Conservation (phyloP, 176 grass and related monocot species). For the maize (Zea mays) region DNA sequence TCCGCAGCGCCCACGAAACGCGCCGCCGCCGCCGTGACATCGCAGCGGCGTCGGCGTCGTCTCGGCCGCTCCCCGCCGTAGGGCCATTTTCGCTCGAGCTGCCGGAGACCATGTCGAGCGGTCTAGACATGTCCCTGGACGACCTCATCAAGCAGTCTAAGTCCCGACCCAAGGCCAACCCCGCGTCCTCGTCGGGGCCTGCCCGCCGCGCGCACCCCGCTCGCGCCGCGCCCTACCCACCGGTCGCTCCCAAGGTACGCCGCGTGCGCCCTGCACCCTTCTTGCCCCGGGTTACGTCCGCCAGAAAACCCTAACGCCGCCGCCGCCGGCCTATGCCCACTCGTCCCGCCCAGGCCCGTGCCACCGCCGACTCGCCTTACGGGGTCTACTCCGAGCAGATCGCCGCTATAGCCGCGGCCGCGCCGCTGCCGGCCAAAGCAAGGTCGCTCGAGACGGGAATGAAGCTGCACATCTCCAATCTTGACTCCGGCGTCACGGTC, state of each 20-base stretch:
- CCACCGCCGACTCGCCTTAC: constrained; percentile 33
- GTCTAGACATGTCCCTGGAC: constrained; percentile 58
- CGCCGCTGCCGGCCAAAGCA: not conserved
- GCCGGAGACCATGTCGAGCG: constrained; percentile 49
- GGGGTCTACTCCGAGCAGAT: constrained; percentile 57
- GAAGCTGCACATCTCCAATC: constrained; percentile 60
- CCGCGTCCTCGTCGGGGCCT: constrained; percentile 44
- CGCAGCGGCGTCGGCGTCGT: not conserved
- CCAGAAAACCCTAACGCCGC: constrained; percentile 48
- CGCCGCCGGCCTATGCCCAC: not conserved
- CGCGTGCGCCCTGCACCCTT: not conserved
- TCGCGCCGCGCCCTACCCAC: constrained; percentile 42
- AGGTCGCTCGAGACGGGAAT: constrained; percentile 49
- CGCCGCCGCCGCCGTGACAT: not conserved
- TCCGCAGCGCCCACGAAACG: not conserved
- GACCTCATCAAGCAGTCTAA: constrained; percentile 66
- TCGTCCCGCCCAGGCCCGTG: constrained; percentile 30
- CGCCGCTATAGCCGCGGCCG: constrained; percentile 25
- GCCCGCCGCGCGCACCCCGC: constrained; percentile 37
- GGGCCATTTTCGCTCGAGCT: not conserved
- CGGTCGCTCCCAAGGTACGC: constrained; percentile 41
- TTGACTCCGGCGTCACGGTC: constrained; percentile 43
- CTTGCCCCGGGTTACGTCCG: not conserved
- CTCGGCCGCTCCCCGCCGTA: not conserved
- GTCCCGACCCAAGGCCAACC: constrained; percentile 36